These are phyloP conservation scores for Cystobasidium ongulense DNA, from an alignment of 768 basidiomycete species.

Conservation along the genomic window DNA sequence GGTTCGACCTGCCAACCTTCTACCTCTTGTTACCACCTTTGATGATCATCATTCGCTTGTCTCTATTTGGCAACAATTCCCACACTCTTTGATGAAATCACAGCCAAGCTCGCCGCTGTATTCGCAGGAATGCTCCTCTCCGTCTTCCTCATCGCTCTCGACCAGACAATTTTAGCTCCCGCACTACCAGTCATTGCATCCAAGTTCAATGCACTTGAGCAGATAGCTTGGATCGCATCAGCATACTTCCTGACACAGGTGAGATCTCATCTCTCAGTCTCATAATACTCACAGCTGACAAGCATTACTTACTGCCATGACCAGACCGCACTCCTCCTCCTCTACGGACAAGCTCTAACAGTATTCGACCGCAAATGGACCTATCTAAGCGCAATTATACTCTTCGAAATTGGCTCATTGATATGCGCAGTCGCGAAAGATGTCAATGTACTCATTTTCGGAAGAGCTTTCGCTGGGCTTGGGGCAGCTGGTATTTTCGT, in stretches of 20 bases:
- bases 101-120: slow-evolving; percentile 15
- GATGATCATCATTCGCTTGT: no score
- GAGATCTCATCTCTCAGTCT: neutral
- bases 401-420: slow-evolving; percentile 52
- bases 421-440: slow-evolving; percentile 48
- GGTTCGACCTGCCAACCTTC: neutral
- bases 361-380: slow-evolving; percentile 26
- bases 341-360: slow-evolving; percentile 17
- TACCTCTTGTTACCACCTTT: no score
- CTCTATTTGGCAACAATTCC: no score
- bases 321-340: slow-evolving; percentile 1
- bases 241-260: slow-evolving; percentile 11
- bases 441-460: slow-evolving; percentile 46
- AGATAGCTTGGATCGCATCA: slow-evolving; percentile 17
- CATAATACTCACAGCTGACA: no score
- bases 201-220: slow-evolving; percentile 30
- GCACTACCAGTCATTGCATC: slow-evolving; percentile 30
- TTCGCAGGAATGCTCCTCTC: slow-evolving; percentile 32
- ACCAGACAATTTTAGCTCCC: slow-evolving; percentile 32
- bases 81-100: neutral
- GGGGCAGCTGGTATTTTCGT: slow-evolving; percentile 49
- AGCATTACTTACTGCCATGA: no score
- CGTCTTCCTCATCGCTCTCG: slow-evolving; percentile 38
- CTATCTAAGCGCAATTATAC: slow-evolving; percentile 32
- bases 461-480: slow-evolving; percentile 50